Base-by-base conservation (phyloP, 2,329 filamentous ascomycete species). In the Colletotrichum magnum region DNA sequence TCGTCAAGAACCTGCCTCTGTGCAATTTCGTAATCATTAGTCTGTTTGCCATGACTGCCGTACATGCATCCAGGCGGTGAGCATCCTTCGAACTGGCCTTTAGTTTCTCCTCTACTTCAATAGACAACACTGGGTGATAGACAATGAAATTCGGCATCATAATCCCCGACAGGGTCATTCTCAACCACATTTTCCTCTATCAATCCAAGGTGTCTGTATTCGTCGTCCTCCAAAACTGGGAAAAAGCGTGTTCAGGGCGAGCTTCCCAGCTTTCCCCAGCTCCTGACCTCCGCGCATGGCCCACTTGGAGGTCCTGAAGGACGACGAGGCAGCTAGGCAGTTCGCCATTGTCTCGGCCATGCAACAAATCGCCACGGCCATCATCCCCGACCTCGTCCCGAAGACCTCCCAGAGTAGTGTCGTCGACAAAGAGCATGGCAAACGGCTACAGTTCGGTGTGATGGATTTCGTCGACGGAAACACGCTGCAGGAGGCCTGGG, bases 361-460 rank as follows among this genome's bases (percentile, higher is more conserved):
- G 13, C 43, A 47, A 2, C 10, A n/a, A 3, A 47, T 47, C 6
- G 43, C 43, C 15, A 13, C 43, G 43, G n/a, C 6, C n/a, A 15
- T 9, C n/a, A n/a, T n/a, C n/a, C 43, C 2, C 2, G 7, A n/a
- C n/a, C 43, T 47, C 43, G 15, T 47, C 15, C 43, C 43, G 10
- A 12, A 15, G 6, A n/a, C 43, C 6, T 10, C 41, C 52, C 54
- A 45, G 41, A 57, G n/a, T 21, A 36, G 54, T 15, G 18, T 57
- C 13, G 54, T 9, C 36, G 21, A n/a, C 21, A 57, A 28, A 24
- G 54, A 32, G 16, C 54, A 57, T 24, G 54, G 21, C 54, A 57
- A 43, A 43, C 54, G 21, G 43, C 21, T 57, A 16, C 36, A 43
- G 13, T 57, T 57, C 54, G 15, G 32, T 24, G 54, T 57, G 32